Evolutionary conservation across 73 alveolate genomes (phyloP).

Genomic region (Paraurostyla sp.): DNA sequence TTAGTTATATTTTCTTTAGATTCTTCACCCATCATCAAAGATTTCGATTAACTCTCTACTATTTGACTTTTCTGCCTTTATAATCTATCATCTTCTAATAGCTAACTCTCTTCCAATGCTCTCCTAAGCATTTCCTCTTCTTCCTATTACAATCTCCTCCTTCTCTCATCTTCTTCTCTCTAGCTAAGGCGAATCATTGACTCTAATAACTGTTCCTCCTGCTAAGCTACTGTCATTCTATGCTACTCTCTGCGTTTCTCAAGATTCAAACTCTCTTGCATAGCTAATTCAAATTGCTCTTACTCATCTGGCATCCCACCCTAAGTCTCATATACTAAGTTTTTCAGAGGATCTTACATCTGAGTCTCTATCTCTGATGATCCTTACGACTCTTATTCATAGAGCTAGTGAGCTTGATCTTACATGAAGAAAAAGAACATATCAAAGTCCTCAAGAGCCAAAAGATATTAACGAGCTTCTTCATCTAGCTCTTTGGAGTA

Average conservation of each 20-base stretch:
- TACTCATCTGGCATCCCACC: too few relatives aligned
- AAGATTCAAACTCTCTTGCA: too few relatives aligned
- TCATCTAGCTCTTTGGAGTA: background rate
- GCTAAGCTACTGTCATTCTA: background rate
- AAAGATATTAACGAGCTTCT: background rate
- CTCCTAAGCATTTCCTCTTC: background rate
- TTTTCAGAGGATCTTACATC: too few relatives aligned
- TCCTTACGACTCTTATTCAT: background rate
- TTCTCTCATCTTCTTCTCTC: background rate
- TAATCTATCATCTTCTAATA: background rate
- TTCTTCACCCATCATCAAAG: background rate
- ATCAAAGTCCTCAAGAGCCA: constrained; percentile 19
- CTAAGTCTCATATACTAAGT: background rate
- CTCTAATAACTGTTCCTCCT: background rate
- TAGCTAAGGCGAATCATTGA: background rate
- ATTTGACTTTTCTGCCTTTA: background rate
- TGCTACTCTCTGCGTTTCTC: background rate
- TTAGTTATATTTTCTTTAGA: too few relatives aligned
- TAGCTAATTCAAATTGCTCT: too few relatives aligned
- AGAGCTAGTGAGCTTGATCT: background rate
- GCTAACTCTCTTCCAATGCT: background rate
- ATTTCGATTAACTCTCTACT: background rate
- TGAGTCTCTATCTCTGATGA: background rate
- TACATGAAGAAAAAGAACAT: background rate
- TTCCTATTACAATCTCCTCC: background rate